Evolutionary conservation across 176 grass and related monocot species (phyloP).

Genomic region (Pontederia crassipes): DNA sequence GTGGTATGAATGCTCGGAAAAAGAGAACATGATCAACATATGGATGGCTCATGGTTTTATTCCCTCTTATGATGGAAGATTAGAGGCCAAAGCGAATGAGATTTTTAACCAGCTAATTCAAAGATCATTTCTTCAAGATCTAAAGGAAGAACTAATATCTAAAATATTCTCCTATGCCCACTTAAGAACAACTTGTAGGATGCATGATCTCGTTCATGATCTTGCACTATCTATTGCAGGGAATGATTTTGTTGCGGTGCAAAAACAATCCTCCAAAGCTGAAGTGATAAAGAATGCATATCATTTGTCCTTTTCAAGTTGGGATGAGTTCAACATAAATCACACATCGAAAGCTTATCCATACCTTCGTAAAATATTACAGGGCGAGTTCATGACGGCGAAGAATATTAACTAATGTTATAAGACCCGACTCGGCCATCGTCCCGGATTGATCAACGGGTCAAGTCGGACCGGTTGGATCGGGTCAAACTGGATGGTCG

Average conservation of each 20-base stretch:
- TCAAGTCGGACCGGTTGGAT: too few relatives aligned
- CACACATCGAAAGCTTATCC: neutral
- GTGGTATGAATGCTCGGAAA: too few relatives aligned
- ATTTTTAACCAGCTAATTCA: slow-evolving; percentile 15
- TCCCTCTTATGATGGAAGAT: neutral
- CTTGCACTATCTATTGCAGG: slow-evolving; percentile 15
- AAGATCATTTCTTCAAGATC: slow-evolving; percentile 25
- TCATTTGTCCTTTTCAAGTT: neutral
- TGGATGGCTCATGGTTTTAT: slow-evolving; percentile 33
- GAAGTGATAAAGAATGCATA: neutral
- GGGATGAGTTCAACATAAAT: neutral
- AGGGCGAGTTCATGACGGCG: too few relatives aligned
- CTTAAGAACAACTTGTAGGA: neutral
- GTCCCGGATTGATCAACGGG: too few relatives aligned
- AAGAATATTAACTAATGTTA: too few relatives aligned
- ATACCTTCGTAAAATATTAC: neutral
- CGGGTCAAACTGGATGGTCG: too few relatives aligned
- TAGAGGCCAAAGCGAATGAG: neutral
- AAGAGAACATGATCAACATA: slow-evolving; percentile 19
- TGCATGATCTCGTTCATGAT: slow-evolving; percentile 25
- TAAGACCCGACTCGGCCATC: too few relatives aligned
- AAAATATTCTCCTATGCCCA: neutral
- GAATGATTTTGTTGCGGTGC: neutral
- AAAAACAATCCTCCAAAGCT: neutral
- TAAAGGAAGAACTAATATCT: neutral